Conservation (phyloP, 768 basidiomycete genomes). For the Amanita brunnescens region DNA sequence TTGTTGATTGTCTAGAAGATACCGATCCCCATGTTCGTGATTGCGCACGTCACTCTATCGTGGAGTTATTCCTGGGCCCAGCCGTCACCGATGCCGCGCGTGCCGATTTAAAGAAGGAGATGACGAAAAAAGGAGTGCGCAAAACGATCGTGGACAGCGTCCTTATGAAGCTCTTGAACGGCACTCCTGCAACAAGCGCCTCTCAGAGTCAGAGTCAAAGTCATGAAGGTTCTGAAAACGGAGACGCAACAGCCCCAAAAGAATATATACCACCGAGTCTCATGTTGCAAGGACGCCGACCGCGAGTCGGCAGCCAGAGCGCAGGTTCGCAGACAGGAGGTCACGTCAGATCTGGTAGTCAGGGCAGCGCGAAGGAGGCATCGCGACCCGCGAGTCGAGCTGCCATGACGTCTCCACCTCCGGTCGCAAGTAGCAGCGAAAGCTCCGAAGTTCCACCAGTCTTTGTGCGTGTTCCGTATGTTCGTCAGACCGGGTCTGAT, state of each 20-base stretch:
- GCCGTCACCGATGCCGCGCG: constrained; percentile 80
- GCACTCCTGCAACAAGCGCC: constrained; percentile 31
- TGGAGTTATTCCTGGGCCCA: constrained; percentile 80
- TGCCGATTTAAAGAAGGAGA: constrained; percentile 88
- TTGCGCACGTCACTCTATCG: constrained; percentile 68
- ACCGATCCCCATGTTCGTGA: constrained; percentile 86
- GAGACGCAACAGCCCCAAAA: constrained; percentile 33
- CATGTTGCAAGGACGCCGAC: constrained; percentile 45
- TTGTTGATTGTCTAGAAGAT: constrained; percentile 87
- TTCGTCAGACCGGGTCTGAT: background rate
- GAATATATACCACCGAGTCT: constrained; percentile 75
- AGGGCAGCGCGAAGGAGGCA: constrained; percentile 26
- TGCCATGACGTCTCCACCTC: constrained; percentile 37
- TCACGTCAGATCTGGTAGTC: constrained; percentile 28
- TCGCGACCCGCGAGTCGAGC: constrained; percentile 56
- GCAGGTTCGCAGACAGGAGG: constrained; percentile 37
- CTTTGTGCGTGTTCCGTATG: constrained; percentile 43
- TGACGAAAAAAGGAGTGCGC: constrained; percentile 77
- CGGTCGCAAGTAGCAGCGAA: constrained; percentile 29
- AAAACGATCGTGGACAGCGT: constrained; percentile 83
- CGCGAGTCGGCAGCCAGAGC: constrained; percentile 30
- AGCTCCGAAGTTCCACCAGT: constrained; percentile 47
- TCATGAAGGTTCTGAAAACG: constrained; percentile 52
- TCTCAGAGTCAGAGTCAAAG: constrained; percentile 24
- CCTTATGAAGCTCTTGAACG: constrained; percentile 53